Base-by-base conservation (phyloP, 805 yeast genomes). In the Candida maris region DNA sequence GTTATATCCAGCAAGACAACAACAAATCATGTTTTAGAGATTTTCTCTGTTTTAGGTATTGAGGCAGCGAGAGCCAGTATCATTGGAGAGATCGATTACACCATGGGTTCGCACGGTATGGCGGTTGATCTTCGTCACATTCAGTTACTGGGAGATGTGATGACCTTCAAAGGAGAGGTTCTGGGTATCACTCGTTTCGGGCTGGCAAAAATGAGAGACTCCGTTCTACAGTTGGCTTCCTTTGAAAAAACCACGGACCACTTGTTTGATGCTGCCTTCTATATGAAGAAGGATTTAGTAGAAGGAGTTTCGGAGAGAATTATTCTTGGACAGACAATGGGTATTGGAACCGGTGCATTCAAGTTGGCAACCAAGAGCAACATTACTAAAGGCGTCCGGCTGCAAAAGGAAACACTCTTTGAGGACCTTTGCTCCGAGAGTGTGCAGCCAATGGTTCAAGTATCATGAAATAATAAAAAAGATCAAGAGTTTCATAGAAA, bases 71-170 rank as follows among this genome's bases (percentile, higher is more conserved):
- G 99, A 60, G 68, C 87, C 1, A 82, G 95, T 50, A 93, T 93
- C 59, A 84, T 93, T 57, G 79, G 79, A 45, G 99, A 93, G 68
- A 93, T 93, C 62, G 95, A 85, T 57, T 88, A 88, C 58, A 93
- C 98, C 37, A 93, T 93, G 99, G 81, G 95, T 58, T 87, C 88
- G 64, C 98, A 93, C 70, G 99, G 99, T 65, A 93, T 93, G 98
- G 86, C 95, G 61, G 97, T 93, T 33, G 99, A 93, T 71, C 98
- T 97, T 43, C 95, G 99, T 71, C 99, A 93, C 62, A 89, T 94
- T 60, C 97, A 93, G 67, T 70, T 93, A 31, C 68, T 93, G 46
- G 98, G 98, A 47, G 99, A 93, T 63, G 97, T 93, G 33, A 93
- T 93, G 99, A 87, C 97, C 0, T 93, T 86, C 62, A 93, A 93